These are phyloP conservation scores for Metschnikowia aberdeeniae DNA, from an alignment of 805 yeast genomes.

Conservation along the genomic window DNA sequence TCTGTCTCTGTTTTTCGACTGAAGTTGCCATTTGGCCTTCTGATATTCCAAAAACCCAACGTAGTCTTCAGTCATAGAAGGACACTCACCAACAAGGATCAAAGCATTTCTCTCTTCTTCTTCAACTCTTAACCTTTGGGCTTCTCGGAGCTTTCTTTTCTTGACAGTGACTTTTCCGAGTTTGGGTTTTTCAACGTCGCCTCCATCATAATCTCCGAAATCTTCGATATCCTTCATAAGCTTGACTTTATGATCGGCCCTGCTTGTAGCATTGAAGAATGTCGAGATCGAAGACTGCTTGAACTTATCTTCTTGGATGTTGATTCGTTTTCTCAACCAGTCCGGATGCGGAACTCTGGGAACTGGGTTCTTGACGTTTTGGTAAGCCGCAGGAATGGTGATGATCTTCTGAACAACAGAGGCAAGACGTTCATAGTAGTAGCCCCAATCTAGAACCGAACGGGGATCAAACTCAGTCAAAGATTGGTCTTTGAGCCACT, in stretches of 20 bases:
- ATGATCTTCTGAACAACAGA: constrained; percentile 93
- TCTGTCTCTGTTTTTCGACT: constrained; percentile 65
- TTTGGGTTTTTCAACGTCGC: constrained; percentile 27
- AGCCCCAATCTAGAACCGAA: constrained; percentile 86
- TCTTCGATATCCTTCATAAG: constrained; percentile 71
- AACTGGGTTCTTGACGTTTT: constrained; percentile 83
- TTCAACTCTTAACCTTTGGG: constrained; percentile 18
- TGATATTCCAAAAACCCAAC: constrained; percentile 66
- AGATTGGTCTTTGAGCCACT: constrained; percentile 82
- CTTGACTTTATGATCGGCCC: constrained; percentile 31
- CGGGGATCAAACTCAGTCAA: constrained; percentile 83
- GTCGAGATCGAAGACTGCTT: constrained; percentile 64
- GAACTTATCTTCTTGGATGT: constrained; percentile 55
- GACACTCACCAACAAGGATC: constrained; percentile 51
- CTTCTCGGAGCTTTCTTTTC: constrained; percentile 37
- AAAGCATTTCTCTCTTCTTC: constrained; percentile 50
- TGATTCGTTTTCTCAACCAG: constrained; percentile 74
- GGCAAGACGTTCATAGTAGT: constrained; percentile 84
- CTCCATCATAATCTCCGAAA: constrained; percentile 39
- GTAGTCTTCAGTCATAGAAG: constrained; percentile 65
- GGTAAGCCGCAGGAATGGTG: constrained; percentile 96
- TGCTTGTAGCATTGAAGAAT: constrained; percentile 50
- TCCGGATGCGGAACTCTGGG: constrained; percentile 93
- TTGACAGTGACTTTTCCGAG: constrained; percentile 45
- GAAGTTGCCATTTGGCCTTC: constrained; percentile 84